Evolutionary conservation across 768 basidiomycete species (phyloP), one percentile per base, ranked within the genome.

Genomic region (Mycena pura): DNA sequence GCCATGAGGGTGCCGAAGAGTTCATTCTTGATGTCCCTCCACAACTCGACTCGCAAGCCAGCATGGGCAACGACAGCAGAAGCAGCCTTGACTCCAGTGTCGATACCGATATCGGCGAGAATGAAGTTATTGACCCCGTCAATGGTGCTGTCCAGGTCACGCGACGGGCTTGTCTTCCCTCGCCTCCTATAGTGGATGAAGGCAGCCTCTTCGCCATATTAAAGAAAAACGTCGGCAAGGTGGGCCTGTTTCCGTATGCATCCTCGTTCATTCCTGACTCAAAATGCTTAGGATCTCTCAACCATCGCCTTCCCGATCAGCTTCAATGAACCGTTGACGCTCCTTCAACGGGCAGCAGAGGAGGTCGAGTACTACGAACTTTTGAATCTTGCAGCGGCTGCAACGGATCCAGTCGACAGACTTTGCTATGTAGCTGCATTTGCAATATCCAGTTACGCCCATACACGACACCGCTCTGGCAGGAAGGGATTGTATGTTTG

Each of bases 171-270:
- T 77, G 76, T 38, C 76, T 92, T 46, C 90, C 91, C 17, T 82
- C 84, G 19, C 80, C 81, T 6, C 79, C 85, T 15, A 78, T 84
- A 22, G 85, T 83, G 3, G 92, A 94, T 52, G 91, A 95, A 75
- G 91, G 91, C 10, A 93, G 92, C 69, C 76, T 95, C 32, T 92
- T 94, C 68, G 77, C 89, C 1, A 86, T 95, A 29, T 75, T 95
- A 44, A 93, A 93, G 77, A 94, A 93, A 77, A 95, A 92, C 68
- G 88, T 95, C 45, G 93, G 93, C 51, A 94, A 93, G 80, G 93
- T 92, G 50, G 19, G 68, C 45, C 25, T 32, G 57, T 60, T 39
- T 29, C n/a, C n/a, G n/a, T n/a, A n/a, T n/a, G n/a, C n/a, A 25
- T 60, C 54, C 57, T 11, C 28, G 44, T 57, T n/a, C 24, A 29